phyloP scores from a whole-genome alignment of 805 yeast genomes.

The Cyberlindnera subsufficiens region DNA sequence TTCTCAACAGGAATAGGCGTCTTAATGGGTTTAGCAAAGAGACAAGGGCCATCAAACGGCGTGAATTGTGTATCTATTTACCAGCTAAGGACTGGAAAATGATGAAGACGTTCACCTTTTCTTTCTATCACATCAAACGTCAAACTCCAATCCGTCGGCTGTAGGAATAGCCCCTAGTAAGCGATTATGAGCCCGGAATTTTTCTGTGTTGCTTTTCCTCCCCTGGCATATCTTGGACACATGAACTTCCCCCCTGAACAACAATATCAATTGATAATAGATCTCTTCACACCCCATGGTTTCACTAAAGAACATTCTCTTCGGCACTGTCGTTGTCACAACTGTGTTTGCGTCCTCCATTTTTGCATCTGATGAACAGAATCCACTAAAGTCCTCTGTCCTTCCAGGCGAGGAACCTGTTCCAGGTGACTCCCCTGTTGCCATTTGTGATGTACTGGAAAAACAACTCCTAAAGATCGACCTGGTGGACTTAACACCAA shows the following conservation, averaged over 20 bases:
- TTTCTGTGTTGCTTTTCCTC: no score
- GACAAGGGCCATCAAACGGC: no score
- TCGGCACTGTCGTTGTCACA: constrained; percentile 1
- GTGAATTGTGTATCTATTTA: no score
- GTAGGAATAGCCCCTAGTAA: no score
- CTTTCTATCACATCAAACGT: no score
- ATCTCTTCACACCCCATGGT: constrained; percentile 3
- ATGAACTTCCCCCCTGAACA: neutral
- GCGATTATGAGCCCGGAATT: no score
- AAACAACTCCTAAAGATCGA: constrained; percentile 61
- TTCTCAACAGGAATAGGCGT: no score
- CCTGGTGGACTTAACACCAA: constrained; percentile 61
- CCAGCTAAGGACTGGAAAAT: no score
- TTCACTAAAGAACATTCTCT: constrained; percentile 7
- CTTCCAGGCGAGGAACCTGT: constrained; percentile 54
- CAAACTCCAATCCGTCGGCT: no score
- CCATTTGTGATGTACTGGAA: constrained; percentile 62
- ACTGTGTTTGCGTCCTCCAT: constrained; percentile 11
- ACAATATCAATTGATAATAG: neutral
- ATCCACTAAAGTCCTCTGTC: constrained; percentile 10
- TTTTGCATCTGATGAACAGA: constrained; percentile 17
- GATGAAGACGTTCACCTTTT: no score
- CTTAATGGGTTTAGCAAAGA: no score
- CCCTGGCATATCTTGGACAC: no score
- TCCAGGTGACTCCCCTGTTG: constrained; percentile 87